These are phyloP conservation scores for Alternaria hordeiaustralica DNA, from an alignment of 2,329 filamentous ascomycete species.

Conservation along the genomic window DNA sequence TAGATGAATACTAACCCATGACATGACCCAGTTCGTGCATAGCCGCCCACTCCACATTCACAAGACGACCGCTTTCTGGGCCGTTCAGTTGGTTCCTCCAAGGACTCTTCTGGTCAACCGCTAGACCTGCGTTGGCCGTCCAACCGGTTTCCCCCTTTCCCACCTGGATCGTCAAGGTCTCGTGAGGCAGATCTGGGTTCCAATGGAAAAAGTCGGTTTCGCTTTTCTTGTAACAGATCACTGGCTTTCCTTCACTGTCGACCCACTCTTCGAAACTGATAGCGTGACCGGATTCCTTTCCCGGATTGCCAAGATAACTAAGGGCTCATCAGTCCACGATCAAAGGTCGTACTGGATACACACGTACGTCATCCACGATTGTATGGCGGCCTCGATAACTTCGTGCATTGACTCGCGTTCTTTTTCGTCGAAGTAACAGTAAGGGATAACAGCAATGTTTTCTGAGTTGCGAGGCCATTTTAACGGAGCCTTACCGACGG, in stretches of 20 bases:
- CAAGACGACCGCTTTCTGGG: not conserved
- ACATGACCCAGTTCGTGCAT: conserved; percentile 1
- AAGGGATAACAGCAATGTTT: not conserved
- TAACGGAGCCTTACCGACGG: not conserved
- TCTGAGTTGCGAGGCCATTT: not conserved
- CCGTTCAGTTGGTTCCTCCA: not conserved
- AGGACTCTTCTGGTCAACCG: not conserved
- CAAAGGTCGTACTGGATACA: not conserved
- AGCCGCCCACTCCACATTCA: not conserved
- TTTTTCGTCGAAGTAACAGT: not conserved
- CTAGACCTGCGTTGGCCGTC: not conserved
- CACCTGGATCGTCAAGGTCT: not conserved
- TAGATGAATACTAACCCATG: not conserved
- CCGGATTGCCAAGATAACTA: not conserved
- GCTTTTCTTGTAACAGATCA: not conserved
- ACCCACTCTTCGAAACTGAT: conserved; percentile 1
- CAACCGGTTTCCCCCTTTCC: not conserved
- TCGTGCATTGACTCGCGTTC: not conserved
- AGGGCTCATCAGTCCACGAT: not conserved
- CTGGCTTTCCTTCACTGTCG: not conserved
- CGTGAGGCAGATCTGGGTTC: not conserved
- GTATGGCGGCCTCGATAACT: not conserved
- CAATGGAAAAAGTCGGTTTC: not conserved
- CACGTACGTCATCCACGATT: conserved; percentile 2
- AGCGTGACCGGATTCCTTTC: not conserved